Base-by-base conservation (phyloP, 2,329 filamentous ascomycete genomes). In the Mycosphaerella sp. region DNA sequence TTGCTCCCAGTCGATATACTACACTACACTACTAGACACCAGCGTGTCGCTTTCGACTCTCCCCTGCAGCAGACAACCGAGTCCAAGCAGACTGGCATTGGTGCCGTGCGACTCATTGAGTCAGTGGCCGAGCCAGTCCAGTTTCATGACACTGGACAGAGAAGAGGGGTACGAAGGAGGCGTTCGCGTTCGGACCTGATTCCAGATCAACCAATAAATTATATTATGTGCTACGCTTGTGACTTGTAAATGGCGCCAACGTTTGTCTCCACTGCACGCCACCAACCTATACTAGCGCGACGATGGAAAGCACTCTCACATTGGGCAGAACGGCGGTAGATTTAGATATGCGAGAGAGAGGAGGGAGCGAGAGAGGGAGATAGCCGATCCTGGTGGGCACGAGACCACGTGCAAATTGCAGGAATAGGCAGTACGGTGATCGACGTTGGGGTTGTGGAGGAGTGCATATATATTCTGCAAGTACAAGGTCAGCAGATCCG, bases 371-470 rank as follows among this genome's bases (percentile, higher is more conserved):
- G n/a, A n/a, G n/a, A n/a, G n/a, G n/a, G n/a, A n/a, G n/a, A n/a
- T n/a, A n/a, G 30, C 44, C 35, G 35, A n/a, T 41, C n/a, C 36
- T 14, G 18, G 27, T 9, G 28, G 43, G 44, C 44, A 48, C 44
- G 37, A 40, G 44, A 48, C 36, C 36, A 39, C 30, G 34, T 17
- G 18, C 25, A 17, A 9, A 14, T 16, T 41, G 40, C 27, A n/a
- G 18, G 30, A 28, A 46, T 21, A 21, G 21, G 21, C 21, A 21
- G 21, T 46, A 25, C 36, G 9, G 50, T 35, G 41, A 49, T 41
- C 41, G 21, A 21, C 21, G 6, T 21, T 21, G 21, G 21, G 21
- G 21, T 21, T 21, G 21, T 21, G 21, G 21, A 21, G 21, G 6
- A 6, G 21, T 21, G 21, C 21, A 21, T 21, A 21, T 21, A 21